Evolutionary conservation across 441 rosid species (phyloP).

Genomic region (Viola pubescens): DNA sequence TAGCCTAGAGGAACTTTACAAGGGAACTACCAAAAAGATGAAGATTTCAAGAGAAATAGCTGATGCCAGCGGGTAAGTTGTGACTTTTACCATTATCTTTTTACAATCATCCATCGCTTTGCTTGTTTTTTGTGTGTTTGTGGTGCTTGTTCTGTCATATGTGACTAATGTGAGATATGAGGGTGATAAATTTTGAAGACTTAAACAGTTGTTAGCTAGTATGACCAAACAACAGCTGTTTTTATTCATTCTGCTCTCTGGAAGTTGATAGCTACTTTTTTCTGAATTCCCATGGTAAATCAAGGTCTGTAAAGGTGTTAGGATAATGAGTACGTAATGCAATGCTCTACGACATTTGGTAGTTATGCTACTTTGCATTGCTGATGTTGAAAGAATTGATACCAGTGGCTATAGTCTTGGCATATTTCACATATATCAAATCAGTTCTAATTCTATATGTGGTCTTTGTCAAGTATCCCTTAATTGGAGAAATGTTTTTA

Average conservation of each 20-base stretch:
- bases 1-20: conserved; percentile 67
- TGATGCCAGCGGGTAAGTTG: conserved; percentile 62
- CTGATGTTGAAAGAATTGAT: no score
- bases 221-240: not conserved
- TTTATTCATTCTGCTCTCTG: not conserved
- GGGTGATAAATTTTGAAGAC: not conserved
- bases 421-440: no score
- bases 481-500: no score
- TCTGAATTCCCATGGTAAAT: no score
- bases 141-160: not conserved
- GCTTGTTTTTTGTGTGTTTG: not conserved
- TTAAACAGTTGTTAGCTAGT: not conserved
- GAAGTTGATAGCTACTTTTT: not conserved
- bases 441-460: no score
- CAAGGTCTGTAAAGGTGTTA: no score
- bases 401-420: no score
- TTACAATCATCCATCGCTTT: not conserved
- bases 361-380: no score
- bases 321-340: no score
- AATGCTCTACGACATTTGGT: no score
- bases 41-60: conserved; percentile 68
- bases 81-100: not conserved
- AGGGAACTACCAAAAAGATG: conserved; percentile 77
- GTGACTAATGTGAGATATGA: not conserved
- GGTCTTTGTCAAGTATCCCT: no score